Evolutionary conservation across 2,329 filamentous ascomycete genomes (phyloP).

Genomic region (Aureobasidium namibiae): DNA sequence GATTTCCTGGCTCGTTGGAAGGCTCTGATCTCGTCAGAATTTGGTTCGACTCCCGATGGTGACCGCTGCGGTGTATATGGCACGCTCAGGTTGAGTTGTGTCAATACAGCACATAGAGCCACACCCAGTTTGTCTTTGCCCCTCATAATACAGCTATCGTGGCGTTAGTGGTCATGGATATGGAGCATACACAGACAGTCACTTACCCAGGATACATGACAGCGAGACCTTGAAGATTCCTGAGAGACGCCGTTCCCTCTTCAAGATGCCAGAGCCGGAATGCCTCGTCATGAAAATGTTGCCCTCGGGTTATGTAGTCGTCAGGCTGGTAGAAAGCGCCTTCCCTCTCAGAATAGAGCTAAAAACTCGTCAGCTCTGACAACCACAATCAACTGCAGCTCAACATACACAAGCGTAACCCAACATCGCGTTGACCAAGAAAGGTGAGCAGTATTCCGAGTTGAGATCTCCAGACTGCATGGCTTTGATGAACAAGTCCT

Average conservation of each 20-base stretch:
- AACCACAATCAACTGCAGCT: not conserved
- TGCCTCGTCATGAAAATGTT: constrained; percentile 14
- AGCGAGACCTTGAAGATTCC: not conserved
- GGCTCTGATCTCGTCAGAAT: not conserved
- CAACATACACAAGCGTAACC: constrained; percentile 14
- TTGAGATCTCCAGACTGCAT: constrained; percentile 25
- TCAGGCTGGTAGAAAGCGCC: constrained; percentile 4
- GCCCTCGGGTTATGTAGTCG: constrained; percentile 12
- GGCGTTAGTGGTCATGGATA: not conserved
- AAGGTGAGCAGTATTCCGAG: constrained; percentile 27
- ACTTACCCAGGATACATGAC: not conserved
- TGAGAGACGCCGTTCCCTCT: not conserved
- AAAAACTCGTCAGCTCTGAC: not conserved
- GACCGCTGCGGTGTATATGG: not conserved
- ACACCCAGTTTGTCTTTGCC: constrained; percentile 4
- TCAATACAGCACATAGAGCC: not conserved
- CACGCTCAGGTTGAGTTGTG: not conserved
- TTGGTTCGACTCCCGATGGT: not conserved
- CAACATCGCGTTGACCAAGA: constrained; percentile 29
- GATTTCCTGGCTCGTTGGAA: not conserved
- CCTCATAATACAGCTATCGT: not conserved
- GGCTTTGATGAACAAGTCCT: constrained; percentile 27
- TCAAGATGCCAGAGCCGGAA: constrained; percentile 12
- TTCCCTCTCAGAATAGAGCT: constrained; percentile 14
- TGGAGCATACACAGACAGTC: no score